Percentiles rank a stretch among this genome's conserved stretches.
Conservation (phyloP, 768 basidiomycete species). For the Termitomyces bulborhizus region DNA sequence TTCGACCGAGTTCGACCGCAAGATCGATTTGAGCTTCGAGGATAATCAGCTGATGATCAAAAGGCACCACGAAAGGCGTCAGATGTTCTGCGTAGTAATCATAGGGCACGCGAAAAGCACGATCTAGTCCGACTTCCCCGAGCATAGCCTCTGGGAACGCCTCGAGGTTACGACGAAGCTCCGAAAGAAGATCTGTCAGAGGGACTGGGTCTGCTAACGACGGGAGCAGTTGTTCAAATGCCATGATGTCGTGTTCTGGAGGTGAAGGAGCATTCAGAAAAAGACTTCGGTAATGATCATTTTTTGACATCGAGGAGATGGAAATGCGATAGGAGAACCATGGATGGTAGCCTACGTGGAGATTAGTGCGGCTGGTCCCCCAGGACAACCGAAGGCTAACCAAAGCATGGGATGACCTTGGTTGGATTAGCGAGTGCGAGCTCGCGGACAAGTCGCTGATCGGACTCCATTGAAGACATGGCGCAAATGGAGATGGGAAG, state of each 20-base stretch:
- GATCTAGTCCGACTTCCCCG: slow-evolving; percentile 92
- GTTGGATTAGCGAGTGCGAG: slow-evolving; percentile 56
- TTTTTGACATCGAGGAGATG: slow-evolving; percentile 42
- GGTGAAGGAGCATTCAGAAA: slow-evolving; percentile 40
- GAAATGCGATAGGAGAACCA: slow-evolving; percentile 88
- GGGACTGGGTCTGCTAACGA: slow-evolving; percentile 68
- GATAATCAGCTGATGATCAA: slow-evolving; percentile 77
- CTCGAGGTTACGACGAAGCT: slow-evolving; percentile 55
- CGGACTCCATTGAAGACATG: slow-evolving; percentile 65
- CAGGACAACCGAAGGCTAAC: slow-evolving; percentile 36
- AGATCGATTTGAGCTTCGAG: slow-evolving; percentile 79
- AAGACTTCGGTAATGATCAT: slow-evolving; percentile 68
- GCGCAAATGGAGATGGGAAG: slow-evolving; percentile 70
- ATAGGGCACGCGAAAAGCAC: slow-evolving; percentile 66
- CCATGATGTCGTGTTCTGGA: slow-evolving; percentile 24
- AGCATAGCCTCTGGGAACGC: slow-evolving; percentile 70
- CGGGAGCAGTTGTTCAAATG: slow-evolving; percentile 53
- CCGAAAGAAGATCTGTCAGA: slow-evolving; percentile 50
- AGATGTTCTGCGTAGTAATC: slow-evolving; percentile 44
- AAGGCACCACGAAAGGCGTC: slow-evolving; percentile 72
- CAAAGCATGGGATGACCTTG: slow-evolving; percentile 84
- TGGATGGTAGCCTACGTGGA: slow-evolving; percentile 74
- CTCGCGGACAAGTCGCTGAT: slow-evolving; percentile 67
- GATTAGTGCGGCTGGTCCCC: slow-evolving; percentile 7
- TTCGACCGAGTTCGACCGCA: slow-evolving; percentile 73